These are phyloP conservation scores for Bruguiera hainesii DNA, from an alignment of 441 rosid species.

Conservation along the genomic window DNA sequence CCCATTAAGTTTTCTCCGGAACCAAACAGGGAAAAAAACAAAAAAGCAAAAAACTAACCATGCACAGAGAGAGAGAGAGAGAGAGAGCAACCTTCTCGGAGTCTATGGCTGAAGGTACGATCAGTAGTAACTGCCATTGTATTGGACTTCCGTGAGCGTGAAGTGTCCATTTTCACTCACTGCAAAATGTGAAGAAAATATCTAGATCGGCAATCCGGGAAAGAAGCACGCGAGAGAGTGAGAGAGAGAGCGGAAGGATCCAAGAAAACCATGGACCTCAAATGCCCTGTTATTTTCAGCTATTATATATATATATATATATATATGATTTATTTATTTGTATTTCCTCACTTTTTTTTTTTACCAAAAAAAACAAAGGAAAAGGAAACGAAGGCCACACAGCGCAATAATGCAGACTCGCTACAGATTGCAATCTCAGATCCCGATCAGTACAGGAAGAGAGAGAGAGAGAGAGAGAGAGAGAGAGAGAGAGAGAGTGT, in stretches of 20 bases:
- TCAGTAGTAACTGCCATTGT: slow-evolving; percentile 16
- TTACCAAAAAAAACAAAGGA: neutral
- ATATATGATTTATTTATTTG: slow-evolving; percentile 1
- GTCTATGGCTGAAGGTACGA: slow-evolving; percentile 30
- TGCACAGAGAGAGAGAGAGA: neutral
- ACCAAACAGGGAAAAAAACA: slow-evolving; percentile 17
- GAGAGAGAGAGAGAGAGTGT: neutral
- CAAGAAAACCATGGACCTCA: slow-evolving; percentile 19
- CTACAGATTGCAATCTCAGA: too few species aligned
- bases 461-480: neutral
- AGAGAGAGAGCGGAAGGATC: slow-evolving; percentile 22
- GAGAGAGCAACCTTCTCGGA: slow-evolving; percentile 31
- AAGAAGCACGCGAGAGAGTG: slow-evolving; percentile 15
- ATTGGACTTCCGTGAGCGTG: slow-evolving; percentile 33
- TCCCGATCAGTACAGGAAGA: neutral
- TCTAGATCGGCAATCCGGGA: slow-evolving; percentile 32
- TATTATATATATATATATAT: too few species aligned
- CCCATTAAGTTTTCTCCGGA: slow-evolving; percentile 19
- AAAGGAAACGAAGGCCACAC: slow-evolving; percentile 8
- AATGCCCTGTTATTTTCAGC: slow-evolving; percentile 1
- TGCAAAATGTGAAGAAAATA: neutral
- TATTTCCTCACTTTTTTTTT: slow-evolving; percentile 22
- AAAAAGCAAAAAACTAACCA: neutral
- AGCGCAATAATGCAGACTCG: too few species aligned
- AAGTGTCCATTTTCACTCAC: slow-evolving; percentile 50